Percentiles rank a stretch among this genome's conserved stretches.
These are phyloP conservation scores for Lachnellula cervina DNA, from an alignment of 2,329 filamentous ascomycete genomes.

Conservation along the genomic window DNA sequence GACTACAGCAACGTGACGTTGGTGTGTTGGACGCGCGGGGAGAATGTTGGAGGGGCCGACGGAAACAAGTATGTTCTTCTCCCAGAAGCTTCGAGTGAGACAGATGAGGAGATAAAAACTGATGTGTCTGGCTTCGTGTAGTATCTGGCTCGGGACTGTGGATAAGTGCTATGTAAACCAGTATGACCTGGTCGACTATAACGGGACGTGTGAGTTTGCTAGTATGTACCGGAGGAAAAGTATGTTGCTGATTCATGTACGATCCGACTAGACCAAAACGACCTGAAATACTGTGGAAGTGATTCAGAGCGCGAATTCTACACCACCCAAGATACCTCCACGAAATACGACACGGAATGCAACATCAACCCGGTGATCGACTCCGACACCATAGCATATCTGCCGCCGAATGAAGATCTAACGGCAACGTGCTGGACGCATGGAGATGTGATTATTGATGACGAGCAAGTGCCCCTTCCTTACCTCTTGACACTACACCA, in stretches of 20 bases:
- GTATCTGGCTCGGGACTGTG: conserved; percentile 20
- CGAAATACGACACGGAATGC: conserved; percentile 19
- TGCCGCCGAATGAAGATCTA: conserved; percentile 11
- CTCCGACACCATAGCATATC: conserved; percentile 14
- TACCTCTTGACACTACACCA: too few relatives aligned
- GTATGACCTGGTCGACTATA: conserved; percentile 15
- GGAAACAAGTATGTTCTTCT: conserved; percentile 15
- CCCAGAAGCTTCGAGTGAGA: background rate
- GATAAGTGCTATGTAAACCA: conserved; percentile 21
- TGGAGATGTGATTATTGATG: conserved; percentile 10
- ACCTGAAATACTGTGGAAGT: conserved; percentile 15
- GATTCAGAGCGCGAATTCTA: conserved; percentile 9
- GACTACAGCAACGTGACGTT: conserved; percentile 3
- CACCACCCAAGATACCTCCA: conserved; percentile 11
- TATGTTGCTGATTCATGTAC: background rate
- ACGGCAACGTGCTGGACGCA: conserved; percentile 19
- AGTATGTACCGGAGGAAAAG: background rate
- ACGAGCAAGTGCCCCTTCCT: conserved; percentile 5
- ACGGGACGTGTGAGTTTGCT: conserved; percentile 15
- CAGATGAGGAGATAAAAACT: background rate
- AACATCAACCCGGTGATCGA: conserved; percentile 17
- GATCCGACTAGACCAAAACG: conserved; percentile 8
- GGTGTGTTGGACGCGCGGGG: conserved; percentile 20
- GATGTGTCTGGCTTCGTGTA: background rate
- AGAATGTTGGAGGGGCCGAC: conserved; percentile 7